phyloP scores from a whole-genome alignment of 371 early-diverging fungal genomes.

The Lichtheimia corymbifera region DNA sequence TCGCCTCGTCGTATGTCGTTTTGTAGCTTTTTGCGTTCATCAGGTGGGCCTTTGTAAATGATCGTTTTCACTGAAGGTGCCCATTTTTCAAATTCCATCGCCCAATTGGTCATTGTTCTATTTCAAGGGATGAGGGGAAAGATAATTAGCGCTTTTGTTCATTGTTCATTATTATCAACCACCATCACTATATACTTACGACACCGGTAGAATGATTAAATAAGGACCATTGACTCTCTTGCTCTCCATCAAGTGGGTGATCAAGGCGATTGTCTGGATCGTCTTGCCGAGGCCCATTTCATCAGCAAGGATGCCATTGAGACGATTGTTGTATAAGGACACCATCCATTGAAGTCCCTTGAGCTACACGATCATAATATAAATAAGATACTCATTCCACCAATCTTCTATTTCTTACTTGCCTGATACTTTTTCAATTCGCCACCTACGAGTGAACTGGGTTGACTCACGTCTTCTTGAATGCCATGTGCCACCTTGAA shows the following conservation, averaged over 20 bases:
- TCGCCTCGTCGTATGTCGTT: conserved; percentile 73
- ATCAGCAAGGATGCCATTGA: conserved; percentile 98
- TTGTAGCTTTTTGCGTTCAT: conserved; percentile 72
- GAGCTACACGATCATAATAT: conserved; percentile 33
- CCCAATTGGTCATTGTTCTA: conserved; percentile 95
- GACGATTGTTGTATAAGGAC: conserved; percentile 92
- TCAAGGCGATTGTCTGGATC: conserved; percentile 97
- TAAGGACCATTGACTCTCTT: conserved; percentile 94
- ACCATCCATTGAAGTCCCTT: conserved; percentile 99
- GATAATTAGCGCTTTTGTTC: no score
- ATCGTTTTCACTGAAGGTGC: conserved; percentile 89
- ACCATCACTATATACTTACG: conserved; percentile 52
- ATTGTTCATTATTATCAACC: no score
- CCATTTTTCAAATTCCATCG: conserved; percentile 97
- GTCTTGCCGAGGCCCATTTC: conserved; percentile 99
- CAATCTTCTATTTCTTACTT: not conserved
- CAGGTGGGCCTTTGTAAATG: conserved; percentile 88
- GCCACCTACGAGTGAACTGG: conserved; percentile 86
- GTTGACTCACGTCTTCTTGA: conserved; percentile 81
- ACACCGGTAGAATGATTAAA: conserved; percentile 92
- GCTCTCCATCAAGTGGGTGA: conserved; percentile 91
- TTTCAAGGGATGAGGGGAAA: not conserved
- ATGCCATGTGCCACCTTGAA: conserved; percentile 88
- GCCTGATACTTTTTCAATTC: conserved; percentile 95
- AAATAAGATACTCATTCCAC: not conserved